Percentiles rank a stretch among this genome's conserved stretches.
Conservation (phyloP, 129 eudicot genomes). For the Pulicaria dysenterica region DNA sequence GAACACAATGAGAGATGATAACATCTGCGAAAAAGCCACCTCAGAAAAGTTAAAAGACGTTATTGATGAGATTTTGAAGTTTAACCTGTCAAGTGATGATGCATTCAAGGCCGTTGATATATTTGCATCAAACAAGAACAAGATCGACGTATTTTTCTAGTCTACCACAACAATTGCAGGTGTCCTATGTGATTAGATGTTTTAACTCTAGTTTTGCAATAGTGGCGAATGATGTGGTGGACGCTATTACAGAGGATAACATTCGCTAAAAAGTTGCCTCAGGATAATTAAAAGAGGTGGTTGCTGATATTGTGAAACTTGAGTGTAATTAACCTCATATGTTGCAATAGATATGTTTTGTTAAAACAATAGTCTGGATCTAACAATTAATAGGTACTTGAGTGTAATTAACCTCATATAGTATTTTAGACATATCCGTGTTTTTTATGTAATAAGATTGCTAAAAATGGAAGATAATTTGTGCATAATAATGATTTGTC, state of each 20-base stretch:
- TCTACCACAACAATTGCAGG: conserved; percentile 16
- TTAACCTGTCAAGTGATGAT: conserved; percentile 24
- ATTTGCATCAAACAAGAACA: conserved; percentile 17
- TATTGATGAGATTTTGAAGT: conserved; percentile 10
- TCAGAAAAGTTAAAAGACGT: conserved; percentile 15
- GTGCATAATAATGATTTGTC: no score
- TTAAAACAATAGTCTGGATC: no score
- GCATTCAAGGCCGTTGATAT: conserved; percentile 21
- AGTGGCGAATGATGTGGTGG: neutral
- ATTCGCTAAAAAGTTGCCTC: neutral
- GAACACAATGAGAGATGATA: neutral
- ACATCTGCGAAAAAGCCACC: neutral
- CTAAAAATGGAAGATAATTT: no score
- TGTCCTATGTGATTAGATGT: conserved; percentile 23
- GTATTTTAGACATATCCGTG: no score
- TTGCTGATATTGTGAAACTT: conserved; percentile 22
- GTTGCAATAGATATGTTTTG: no score
- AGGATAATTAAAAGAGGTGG: conserved; percentile 16
- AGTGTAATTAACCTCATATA: no score
- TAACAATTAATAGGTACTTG: no score
- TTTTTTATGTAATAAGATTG: no score
- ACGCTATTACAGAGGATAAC: conserved; percentile 3
- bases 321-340: no score
- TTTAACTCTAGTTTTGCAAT: conserved; percentile 7
- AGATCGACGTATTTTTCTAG: conserved; percentile 24